Percentiles rank a stretch among this genome's conserved stretches.
Evolutionary conservation across 371 early-diverging fungal genomes (phyloP).

Genomic region (Rhizopus stolonifer): DNA sequence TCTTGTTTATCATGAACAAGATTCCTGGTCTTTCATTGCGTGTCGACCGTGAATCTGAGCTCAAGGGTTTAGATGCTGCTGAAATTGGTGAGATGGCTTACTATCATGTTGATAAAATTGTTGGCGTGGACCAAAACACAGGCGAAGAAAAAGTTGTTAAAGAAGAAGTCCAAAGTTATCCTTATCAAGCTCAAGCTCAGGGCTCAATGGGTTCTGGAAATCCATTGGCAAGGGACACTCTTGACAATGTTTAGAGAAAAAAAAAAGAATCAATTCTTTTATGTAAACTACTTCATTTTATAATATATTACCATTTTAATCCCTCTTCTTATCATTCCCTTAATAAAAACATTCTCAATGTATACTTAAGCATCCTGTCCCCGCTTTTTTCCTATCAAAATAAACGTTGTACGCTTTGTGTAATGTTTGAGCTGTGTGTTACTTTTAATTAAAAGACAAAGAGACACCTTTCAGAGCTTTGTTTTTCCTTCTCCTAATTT

Average conservation of each 20-base stretch:
- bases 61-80: conserved; percentile 71
- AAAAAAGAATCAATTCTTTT: not conserved
- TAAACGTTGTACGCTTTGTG: too few relatives aligned
- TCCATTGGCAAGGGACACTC: conserved; percentile 18
- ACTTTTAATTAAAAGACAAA: too few relatives aligned
- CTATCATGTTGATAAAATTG: conserved; percentile 49
- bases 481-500: too few relatives aligned
- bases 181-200: conserved; percentile 19
- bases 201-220: conserved; percentile 24
- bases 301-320: not conserved
- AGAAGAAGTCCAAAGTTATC: conserved; percentile 36
- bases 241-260: conserved; percentile 21
- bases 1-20: conserved; percentile 76
- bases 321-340: not conserved
- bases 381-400: too few relatives aligned
- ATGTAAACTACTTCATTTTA: not conserved
- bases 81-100: conserved; percentile 82
- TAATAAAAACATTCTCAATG: too few relatives aligned
- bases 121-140: conserved; percentile 37
- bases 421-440: too few relatives aligned
- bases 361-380: too few relatives aligned
- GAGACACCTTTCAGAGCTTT: too few relatives aligned
- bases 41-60: conserved; percentile 69
- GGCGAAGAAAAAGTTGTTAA: conserved; percentile 40
- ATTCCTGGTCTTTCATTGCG: conserved; percentile 79